Evolutionary conservation across 768 basidiomycete genomes (phyloP).

Genomic region (Termitomyces eurrhizus): DNA sequence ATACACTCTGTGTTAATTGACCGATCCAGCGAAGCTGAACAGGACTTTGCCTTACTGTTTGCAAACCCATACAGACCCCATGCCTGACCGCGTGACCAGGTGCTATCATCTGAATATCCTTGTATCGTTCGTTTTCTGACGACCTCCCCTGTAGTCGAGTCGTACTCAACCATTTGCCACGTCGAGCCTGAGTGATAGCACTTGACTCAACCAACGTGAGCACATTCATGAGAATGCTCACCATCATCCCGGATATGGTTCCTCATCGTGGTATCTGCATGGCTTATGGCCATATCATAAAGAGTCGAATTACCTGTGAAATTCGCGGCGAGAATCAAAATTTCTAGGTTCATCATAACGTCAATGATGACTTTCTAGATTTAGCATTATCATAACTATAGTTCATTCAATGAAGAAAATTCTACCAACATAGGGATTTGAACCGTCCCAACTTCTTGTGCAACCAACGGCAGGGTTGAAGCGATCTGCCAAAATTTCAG

Average conservation of each 20-base stretch:
- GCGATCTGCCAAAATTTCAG: slow-evolving; percentile 49
- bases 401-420: neutral
- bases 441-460: slow-evolving; percentile 64
- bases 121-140: slow-evolving; percentile 55
- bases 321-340: slow-evolving; percentile 54
- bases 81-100: slow-evolving; percentile 72
- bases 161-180: slow-evolving; percentile 66
- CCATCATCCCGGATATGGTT: slow-evolving; percentile 68
- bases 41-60: slow-evolving; percentile 48
- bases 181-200: slow-evolving; percentile 33
- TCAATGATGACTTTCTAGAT: slow-evolving; percentile 63
- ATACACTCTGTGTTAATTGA: neutral
- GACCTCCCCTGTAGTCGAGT: slow-evolving; percentile 59
- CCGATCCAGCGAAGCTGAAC: neutral
- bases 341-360: slow-evolving; percentile 78
- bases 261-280: slow-evolving; percentile 62
- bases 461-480: slow-evolving; percentile 61
- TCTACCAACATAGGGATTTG: slow-evolving; percentile 46
- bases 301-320: slow-evolving; percentile 59
- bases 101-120: slow-evolving; percentile 60
- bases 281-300: slow-evolving; percentile 54
- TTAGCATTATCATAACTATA: neutral
- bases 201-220: neutral
- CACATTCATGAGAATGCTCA: slow-evolving; percentile 12
- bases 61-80: slow-evolving; percentile 72